These are phyloP conservation scores for Mangifera indica DNA, from an alignment of 345 rosid genomes.

Conservation along the genomic window DNA sequence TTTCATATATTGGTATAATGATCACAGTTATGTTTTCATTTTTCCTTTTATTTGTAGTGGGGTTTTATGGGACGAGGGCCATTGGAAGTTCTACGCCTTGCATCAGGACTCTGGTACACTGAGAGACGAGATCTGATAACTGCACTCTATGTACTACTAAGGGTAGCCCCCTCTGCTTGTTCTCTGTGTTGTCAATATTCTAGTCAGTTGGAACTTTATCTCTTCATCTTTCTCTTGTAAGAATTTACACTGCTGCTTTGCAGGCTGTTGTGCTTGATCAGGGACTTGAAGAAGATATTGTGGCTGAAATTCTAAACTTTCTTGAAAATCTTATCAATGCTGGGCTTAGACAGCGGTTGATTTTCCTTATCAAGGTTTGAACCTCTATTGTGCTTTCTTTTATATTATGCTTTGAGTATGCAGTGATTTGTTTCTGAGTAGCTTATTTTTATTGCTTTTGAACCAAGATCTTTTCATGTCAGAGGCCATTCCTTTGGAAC, in stretches of 20 bases:
- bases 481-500: neutral
- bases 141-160: constrained; percentile 66
- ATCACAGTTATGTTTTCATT: constrained; percentile 13
- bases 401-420: neutral
- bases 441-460: neutral
- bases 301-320: constrained; percentile 70
- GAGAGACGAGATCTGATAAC: constrained; percentile 84
- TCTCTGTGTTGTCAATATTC: neutral
- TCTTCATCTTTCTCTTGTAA: constrained; percentile 13
- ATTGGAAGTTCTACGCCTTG: constrained; percentile 79
- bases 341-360: constrained; percentile 79
- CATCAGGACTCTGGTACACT: constrained; percentile 93
- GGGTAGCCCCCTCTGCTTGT: constrained; percentile 45
- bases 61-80: constrained; percentile 84
- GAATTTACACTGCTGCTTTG: constrained; percentile 21
- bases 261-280: constrained; percentile 94
- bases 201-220: constrained; percentile 1
- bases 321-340: constrained; percentile 68
- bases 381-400: neutral
- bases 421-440: neutral
- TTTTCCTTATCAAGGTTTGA: constrained; percentile 70
- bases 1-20: constrained; percentile 1
- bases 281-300: constrained; percentile 67
- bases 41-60: constrained; percentile 47
- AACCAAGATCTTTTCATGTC: neutral